phyloP scores from a whole-genome alignment of 2,329 filamentous ascomycete genomes.

The Zymoseptoria passerinii region DNA sequence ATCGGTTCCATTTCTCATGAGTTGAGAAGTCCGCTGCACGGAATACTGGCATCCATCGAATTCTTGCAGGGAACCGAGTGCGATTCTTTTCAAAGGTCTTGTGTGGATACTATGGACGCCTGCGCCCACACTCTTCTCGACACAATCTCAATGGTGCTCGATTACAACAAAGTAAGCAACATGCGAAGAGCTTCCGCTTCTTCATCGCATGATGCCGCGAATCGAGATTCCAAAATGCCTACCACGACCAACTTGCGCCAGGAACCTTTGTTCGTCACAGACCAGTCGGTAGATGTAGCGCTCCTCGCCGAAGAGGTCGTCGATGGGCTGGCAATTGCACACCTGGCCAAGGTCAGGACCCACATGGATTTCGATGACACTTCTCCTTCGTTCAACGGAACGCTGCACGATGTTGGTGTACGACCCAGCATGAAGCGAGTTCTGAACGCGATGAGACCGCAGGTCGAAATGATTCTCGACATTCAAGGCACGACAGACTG shows the following conservation, averaged over 20 bases:
- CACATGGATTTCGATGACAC: conserved; percentile 13
- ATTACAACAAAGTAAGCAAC: conserved; percentile 16
- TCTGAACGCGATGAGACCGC: conserved; percentile 11
- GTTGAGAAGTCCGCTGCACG: conserved; percentile 21
- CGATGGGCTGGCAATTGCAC: conserved; percentile 11
- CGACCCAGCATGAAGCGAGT: conserved; percentile 8
- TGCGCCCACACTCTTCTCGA: conserved; percentile 14
- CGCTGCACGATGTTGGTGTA: not conserved
- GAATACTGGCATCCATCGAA: conserved; percentile 28
- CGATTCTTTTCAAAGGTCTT: conserved; percentile 17
- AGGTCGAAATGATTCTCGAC: conserved; percentile 32
- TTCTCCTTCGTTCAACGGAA: not conserved
- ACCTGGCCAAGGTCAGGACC: conserved; percentile 9
- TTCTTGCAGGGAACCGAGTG: conserved; percentile 40
- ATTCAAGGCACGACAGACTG: conserved; percentile 22
- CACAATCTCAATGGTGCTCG: conserved; percentile 17
- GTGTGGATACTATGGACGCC: conserved; percentile 17
- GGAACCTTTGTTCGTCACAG: conserved; percentile 12
- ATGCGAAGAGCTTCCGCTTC: conserved; percentile 4
- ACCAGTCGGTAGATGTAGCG: conserved; percentile 14
- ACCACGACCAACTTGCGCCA: conserved; percentile 3
- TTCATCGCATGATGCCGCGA: conserved; percentile 6
- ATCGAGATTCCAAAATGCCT: conserved; percentile 6
- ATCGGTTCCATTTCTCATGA: conserved; percentile 37
- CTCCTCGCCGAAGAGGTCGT: conserved; percentile 15